Conservation (phyloP, 192 early-diverging fungal genomes). For the Spizellomyces punctatus region DNA sequence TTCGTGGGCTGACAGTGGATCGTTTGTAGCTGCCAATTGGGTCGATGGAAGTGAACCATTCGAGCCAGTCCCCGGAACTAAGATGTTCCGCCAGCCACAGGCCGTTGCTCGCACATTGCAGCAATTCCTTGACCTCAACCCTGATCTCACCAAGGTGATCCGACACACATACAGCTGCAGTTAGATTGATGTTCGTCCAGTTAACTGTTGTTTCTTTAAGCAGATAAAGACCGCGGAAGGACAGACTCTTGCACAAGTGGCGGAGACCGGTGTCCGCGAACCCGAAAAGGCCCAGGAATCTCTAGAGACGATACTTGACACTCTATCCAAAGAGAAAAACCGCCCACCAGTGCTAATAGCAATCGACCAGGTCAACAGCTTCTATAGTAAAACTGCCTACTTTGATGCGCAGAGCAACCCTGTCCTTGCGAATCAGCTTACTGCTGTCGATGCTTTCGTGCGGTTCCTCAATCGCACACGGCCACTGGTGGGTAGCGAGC, state of each 20-base stretch:
- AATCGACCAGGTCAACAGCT: conserved; percentile 25
- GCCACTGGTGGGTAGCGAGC: background rate
- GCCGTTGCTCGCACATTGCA: conserved; percentile 3
- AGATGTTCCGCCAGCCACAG: conserved; percentile 5
- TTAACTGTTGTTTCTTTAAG: background rate
- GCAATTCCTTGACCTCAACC: conserved; percentile 11
- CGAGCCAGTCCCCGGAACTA: background rate
- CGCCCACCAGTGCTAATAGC: conserved; percentile 13
- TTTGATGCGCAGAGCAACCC: conserved; percentile 17
- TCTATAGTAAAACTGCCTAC: conserved; percentile 28
- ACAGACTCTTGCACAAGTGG: conserved; percentile 2
- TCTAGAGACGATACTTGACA: conserved; percentile 11
- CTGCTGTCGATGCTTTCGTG: background rate
- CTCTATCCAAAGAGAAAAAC: conserved; percentile 8
- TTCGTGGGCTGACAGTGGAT: background rate
- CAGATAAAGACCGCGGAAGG: background rate
- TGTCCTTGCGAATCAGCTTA: conserved; percentile 19
- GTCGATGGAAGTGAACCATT: conserved; percentile 16
- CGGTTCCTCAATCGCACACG: conserved; percentile 6
- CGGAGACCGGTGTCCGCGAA: conserved; percentile 7
- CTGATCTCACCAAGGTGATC: background rate
- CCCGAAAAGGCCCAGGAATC: conserved; percentile 5
- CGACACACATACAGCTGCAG: background rate
- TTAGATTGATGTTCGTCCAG: background rate
- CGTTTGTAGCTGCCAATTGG: conserved; percentile 8